A percentile compares a stretch with the other conserved stretches of the same genome.
These are phyloP conservation scores for Theileria orientalis DNA, from an alignment of 169 alveolate species.

Conservation along the genomic window DNA sequence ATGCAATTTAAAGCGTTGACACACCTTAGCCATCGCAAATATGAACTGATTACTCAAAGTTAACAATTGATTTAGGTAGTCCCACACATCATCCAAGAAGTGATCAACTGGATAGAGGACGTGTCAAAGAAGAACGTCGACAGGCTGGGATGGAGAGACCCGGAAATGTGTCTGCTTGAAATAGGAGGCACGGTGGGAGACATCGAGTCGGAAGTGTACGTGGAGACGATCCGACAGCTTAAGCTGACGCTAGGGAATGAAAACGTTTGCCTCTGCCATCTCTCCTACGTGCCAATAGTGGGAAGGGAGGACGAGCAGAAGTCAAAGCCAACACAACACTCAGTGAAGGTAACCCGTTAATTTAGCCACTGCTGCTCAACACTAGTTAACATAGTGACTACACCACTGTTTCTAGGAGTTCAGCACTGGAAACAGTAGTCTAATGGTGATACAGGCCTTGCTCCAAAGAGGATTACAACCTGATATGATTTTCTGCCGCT, in stretches of 20 bases:
- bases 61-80: slow-evolving; percentile 65
- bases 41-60: background rate
- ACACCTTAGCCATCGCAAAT: background rate
- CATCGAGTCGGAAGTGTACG: slow-evolving; percentile 89
- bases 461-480: slow-evolving; percentile 81
- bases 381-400: background rate
- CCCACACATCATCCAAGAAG: slow-evolving; percentile 77
- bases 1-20: background rate
- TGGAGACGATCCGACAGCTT: slow-evolving; percentile 91
- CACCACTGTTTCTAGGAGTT: background rate
- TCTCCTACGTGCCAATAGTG: slow-evolving; percentile 85
- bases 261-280: slow-evolving; percentile 83
- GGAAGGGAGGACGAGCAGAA: slow-evolving; percentile 87
- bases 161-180: slow-evolving; percentile 92
- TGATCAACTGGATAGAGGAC: slow-evolving; percentile 81
- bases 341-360: slow-evolving; percentile 82
- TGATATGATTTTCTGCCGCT: slow-evolving; percentile 84
- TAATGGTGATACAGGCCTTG: slow-evolving; percentile 46
- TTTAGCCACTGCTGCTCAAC: background rate
- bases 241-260: slow-evolving; percentile 77
- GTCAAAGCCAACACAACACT: slow-evolving; percentile 94
- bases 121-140: slow-evolving; percentile 76
- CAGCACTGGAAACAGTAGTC: background rate
- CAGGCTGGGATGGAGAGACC: slow-evolving; percentile 62
- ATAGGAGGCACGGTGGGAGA: slow-evolving; percentile 99